phyloP scores from a whole-genome alignment of 2,329 filamentous ascomycete species.

The Penicillium brasilianum region DNA sequence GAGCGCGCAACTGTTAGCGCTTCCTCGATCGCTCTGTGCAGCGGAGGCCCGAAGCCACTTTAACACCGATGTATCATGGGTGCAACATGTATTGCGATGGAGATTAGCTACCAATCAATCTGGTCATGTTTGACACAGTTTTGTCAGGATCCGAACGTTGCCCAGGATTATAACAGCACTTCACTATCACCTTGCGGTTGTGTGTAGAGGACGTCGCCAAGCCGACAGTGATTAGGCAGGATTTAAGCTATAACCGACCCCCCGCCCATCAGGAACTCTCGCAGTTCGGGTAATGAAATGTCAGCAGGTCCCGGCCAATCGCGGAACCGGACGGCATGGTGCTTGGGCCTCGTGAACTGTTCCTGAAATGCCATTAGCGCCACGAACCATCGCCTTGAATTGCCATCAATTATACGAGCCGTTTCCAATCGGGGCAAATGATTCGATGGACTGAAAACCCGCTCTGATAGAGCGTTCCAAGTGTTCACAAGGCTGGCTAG shows the following conservation, averaged over 20 bases:
- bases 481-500: background rate
- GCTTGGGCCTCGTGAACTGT: conserved; percentile 7
- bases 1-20: background rate
- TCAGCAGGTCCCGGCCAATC: no score
- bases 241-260: conserved; percentile 6
- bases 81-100: no score
- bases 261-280: background rate
- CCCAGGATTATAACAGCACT: background rate
- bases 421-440: background rate
- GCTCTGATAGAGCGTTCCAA: background rate
- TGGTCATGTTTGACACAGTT: background rate
- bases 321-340: no score
- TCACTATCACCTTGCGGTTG: background rate
- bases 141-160: background rate
- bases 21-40: background rate
- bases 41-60: background rate
- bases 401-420: background rate
- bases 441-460: background rate
- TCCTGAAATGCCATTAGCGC: conserved; percentile 10
- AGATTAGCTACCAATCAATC: no score
- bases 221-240: background rate
- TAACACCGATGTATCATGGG: no score
- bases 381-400: conserved; percentile 8
- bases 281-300: background rate
- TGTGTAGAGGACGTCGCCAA: conserved; percentile 3